Evolutionary conservation across 305 asterid genomes (phyloP).

Genomic region (Plantago coronopus): DNA sequence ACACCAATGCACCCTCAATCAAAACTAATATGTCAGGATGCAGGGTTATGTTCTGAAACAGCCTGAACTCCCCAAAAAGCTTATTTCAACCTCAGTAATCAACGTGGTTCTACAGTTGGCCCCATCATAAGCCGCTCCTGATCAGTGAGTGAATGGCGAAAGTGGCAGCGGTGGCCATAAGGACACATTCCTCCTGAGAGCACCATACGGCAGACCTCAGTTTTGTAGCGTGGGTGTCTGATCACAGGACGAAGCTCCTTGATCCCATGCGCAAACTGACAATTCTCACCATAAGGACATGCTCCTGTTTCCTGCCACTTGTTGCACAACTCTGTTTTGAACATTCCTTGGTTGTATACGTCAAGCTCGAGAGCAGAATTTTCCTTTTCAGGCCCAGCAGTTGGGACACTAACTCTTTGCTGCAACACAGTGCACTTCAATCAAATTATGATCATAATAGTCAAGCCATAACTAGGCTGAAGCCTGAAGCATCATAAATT

Average conservation of each 20-base stretch:
- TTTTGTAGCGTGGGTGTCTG: slow-evolving; percentile 86
- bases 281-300: slow-evolving; percentile 63
- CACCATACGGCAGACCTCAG: slow-evolving; percentile 74
- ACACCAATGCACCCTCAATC: neutral
- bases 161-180: slow-evolving; percentile 86
- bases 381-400: slow-evolving; percentile 39
- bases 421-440: slow-evolving; percentile 24
- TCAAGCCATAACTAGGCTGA: neutral
- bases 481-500: neutral
- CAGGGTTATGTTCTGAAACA: neutral
- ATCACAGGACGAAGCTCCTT: slow-evolving; percentile 72
- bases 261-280: slow-evolving; percentile 75
- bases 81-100: slow-evolving; percentile 10
- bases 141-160: slow-evolving; percentile 70
- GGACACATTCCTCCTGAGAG: slow-evolving; percentile 67
- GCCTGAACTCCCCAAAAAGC: neutral
- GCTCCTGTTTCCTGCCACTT: slow-evolving; percentile 80
- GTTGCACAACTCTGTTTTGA: slow-evolving; percentile 79
- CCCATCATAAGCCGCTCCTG: slow-evolving; percentile 52
- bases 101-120: slow-evolving; percentile 21
- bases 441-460: slow-evolving; percentile 4
- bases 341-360: slow-evolving; percentile 69
- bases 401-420: slow-evolving; percentile 53
- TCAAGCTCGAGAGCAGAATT: slow-evolving; percentile 52
- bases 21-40: neutral